phyloP scores from a whole-genome alignment of 306 rosid species.

The Quercus parvula region DNA sequence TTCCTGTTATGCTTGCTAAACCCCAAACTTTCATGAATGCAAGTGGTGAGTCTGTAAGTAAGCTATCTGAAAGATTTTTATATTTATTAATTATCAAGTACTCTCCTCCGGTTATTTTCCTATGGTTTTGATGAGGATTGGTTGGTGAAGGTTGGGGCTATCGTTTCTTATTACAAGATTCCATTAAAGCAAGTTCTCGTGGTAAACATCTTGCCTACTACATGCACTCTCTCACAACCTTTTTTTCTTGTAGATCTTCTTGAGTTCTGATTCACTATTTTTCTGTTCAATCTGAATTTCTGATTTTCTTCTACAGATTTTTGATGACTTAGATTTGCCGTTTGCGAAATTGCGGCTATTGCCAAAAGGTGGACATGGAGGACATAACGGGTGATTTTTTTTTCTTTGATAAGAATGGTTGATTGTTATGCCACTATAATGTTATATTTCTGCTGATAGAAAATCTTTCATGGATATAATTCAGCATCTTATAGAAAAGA shows the following conservation, averaged over 20 bases:
- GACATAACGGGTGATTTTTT: conserved; percentile 71
- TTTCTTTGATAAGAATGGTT: conserved; percentile 45
- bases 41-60: conserved; percentile 98
- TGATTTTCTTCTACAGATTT: conserved; percentile 51
- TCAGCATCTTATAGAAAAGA: background rate
- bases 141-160: conserved; percentile 75
- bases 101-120: background rate
- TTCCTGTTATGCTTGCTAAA: conserved; percentile 79
- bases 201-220: conserved; percentile 47
- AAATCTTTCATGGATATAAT: background rate
- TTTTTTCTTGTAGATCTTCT: background rate
- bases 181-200: conserved; percentile 90
- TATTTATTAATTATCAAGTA: background rate
- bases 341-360: conserved; percentile 76
- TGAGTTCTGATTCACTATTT: conserved; percentile 12
- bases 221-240: background rate
- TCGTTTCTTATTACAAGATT: conserved; percentile 84
- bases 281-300: background rate
- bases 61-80: conserved; percentile 28
- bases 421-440: conserved; percentile 21
- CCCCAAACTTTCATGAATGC: conserved; percentile 93
- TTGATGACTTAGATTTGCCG: conserved; percentile 92
- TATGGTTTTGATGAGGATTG: conserved; percentile 22
- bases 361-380: conserved; percentile 99
- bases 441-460: conserved; percentile 10